phyloP scores from a whole-genome alignment of 305 asterid species.

The Fraxinus paxiana region DNA sequence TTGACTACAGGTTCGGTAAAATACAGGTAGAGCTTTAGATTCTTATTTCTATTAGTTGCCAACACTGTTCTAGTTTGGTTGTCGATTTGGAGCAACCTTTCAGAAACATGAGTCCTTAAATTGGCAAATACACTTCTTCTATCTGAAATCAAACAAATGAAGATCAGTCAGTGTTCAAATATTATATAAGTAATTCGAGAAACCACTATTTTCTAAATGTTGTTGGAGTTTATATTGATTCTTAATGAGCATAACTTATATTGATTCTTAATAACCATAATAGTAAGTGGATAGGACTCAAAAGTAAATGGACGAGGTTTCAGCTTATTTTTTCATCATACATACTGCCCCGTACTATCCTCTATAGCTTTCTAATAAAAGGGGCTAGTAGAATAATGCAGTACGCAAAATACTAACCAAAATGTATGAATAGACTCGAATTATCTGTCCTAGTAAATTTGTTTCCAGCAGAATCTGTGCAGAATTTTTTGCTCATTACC shows the following conservation, averaged over 20 bases:
- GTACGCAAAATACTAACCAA: slow-evolving; percentile 49
- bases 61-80: slow-evolving; percentile 59
- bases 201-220: neutral
- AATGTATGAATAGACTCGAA: slow-evolving; percentile 64
- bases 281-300: neutral
- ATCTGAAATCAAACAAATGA: slow-evolving; percentile 44
- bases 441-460: slow-evolving; percentile 54
- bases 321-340: neutral
- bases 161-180: slow-evolving; percentile 9
- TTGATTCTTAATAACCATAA: neutral
- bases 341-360: neutral
- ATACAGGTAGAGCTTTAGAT: slow-evolving; percentile 65
- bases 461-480: slow-evolving; percentile 77
- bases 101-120: slow-evolving; percentile 78
- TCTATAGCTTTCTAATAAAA: neutral
- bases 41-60: slow-evolving; percentile 64
- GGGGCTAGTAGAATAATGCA: neutral
- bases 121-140: slow-evolving; percentile 63
- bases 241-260: neutral
- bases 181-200: neutral
- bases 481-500: slow-evolving; percentile 66
- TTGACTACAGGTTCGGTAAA: slow-evolving; percentile 75
- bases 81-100: slow-evolving; percentile 58
- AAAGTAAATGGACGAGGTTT: neutral
- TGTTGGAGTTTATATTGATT: neutral